Conservation (phyloP, 208 protist genomes). For the Chromosphaera perkinsii region DNA sequence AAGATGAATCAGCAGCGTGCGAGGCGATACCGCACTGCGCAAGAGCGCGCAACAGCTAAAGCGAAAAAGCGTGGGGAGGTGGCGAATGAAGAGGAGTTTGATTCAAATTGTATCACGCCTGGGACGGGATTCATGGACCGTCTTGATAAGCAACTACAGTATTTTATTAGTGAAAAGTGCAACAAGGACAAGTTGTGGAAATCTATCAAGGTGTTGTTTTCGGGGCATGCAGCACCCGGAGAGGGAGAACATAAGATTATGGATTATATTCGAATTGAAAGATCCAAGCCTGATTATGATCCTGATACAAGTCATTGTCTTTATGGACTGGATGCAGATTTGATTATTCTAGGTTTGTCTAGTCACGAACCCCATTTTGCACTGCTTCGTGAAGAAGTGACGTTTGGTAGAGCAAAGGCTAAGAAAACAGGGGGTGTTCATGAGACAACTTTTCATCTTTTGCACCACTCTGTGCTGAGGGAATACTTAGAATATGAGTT, state of each 20-base stretch:
- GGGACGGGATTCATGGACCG: conserved; percentile 84
- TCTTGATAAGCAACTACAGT: conserved; percentile 79
- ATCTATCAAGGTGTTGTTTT: conserved; percentile 82
- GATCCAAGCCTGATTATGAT: conserved; percentile 83
- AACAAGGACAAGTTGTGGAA: conserved; percentile 79
- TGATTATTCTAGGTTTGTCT: conserved; percentile 69
- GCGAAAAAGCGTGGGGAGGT: background rate
- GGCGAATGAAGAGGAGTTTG: conserved; percentile 64
- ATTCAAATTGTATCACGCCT: conserved; percentile 96
- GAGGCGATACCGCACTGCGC: conserved; percentile 51
- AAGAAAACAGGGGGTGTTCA: background rate
- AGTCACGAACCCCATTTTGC: conserved; percentile 72
- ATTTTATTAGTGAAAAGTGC: conserved; percentile 87
- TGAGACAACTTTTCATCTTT: conserved; percentile 19
- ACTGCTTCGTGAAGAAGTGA: conserved; percentile 63
- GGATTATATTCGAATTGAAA: conserved; percentile 91
- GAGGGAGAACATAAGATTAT: conserved; percentile 99
- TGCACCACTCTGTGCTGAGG: conserved; percentile 79
- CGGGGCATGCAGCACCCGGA: conserved; percentile 69
- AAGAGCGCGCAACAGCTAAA: conserved; percentile 6
- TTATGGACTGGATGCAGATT: conserved; percentile 86
- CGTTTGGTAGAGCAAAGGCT: conserved; percentile 10
- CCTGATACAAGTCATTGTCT: conserved; percentile 91
- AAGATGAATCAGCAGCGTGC: conserved; percentile 99
- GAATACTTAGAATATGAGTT: conserved; percentile 89